Base-by-base conservation (phyloP, 2,329 filamentous ascomycete species). In the Aschersonia sp. region DNA sequence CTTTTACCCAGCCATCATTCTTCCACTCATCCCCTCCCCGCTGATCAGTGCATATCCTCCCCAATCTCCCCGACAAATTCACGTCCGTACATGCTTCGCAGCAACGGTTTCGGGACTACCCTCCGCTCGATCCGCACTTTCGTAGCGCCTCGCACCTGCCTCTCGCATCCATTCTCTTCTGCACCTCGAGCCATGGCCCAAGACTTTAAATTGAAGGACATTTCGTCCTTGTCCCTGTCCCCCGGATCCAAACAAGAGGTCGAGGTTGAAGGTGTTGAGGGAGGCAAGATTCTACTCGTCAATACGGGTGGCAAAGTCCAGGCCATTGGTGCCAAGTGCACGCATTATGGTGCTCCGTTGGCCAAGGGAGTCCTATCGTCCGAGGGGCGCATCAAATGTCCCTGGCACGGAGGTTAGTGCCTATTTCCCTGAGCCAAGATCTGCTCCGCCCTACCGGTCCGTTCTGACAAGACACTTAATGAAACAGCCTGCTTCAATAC, bases 301-400 rank as follows among this genome's bases (percentile, higher is more conserved):
- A 94, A 94, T 60, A 73, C 83, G 9, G 80, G 79, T 47, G 84
- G 83, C 55, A 77, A 83, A 55, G 70, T 90, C 12, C 82, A 89
- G 60, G 92, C 89, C 32, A 65, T 94, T 37, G 88, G 85, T 37
- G 71, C 87, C 40, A 92, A 83, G 55, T 98, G 92, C 63, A 84
- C 80, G 8, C 90, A 97, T 67, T 97, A 94, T 62, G 90, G 92
- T 35, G 92, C 90, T 41, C 92, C 92, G 11, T 68, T 98, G 53
- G 79, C 81, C 47, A 87, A 90, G 55, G 92, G 92, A 47, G 81
- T 97, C 6, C 67, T 98, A 52, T 86, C 86, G 6, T 77, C 79
- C 3, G 81, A 84, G 55, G 92, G 92, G 5, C 76, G 87, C 45
- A 66, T 98, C 52, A 95, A 87, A 6, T 98, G 92, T 63, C 88